Conservation (phyloP, 768 basidiomycete genomes). For the Phanerochaete carnosa region DNA sequence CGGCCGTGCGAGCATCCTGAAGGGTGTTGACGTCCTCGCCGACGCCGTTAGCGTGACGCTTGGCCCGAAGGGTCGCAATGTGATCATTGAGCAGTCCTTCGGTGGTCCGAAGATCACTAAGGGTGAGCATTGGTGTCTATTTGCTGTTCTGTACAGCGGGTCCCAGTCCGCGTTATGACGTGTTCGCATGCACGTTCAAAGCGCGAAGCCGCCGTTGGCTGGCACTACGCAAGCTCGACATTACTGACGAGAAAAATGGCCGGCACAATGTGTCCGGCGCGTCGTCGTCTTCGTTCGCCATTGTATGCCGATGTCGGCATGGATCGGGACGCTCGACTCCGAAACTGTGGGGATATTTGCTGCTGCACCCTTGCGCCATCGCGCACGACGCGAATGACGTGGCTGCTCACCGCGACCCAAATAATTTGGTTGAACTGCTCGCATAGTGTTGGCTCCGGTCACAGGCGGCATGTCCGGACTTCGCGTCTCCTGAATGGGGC, state of each 20-base stretch:
- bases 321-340: neutral
- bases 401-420: neutral
- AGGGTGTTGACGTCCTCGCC: slow-evolving; percentile 94
- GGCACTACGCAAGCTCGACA: too few relatives aligned
- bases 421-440: too few relatives aligned
- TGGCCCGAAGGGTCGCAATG: slow-evolving; percentile 97
- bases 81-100: slow-evolving; percentile 94
- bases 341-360: neutral
- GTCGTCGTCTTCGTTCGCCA: neutral
- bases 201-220: neutral
- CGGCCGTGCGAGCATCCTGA: slow-evolving; percentile 88
- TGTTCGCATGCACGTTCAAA: neutral
- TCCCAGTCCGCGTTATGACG: neutral
- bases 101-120: slow-evolving; percentile 96
- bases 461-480: too few relatives aligned
- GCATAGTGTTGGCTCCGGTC: too few relatives aligned
- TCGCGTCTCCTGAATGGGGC: neutral
- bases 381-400: neutral
- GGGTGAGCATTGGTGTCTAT: slow-evolving; percentile 41
- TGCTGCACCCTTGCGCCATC: neutral
- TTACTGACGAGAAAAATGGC: too few relatives aligned
- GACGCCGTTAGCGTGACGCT: slow-evolving; percentile 96
- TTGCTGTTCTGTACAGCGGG: neutral
- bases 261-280: neutral
- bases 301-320: neutral